phyloP scores from a whole-genome alignment of 2,329 filamentous ascomycete species.

The Lecanicillium sp. region DNA sequence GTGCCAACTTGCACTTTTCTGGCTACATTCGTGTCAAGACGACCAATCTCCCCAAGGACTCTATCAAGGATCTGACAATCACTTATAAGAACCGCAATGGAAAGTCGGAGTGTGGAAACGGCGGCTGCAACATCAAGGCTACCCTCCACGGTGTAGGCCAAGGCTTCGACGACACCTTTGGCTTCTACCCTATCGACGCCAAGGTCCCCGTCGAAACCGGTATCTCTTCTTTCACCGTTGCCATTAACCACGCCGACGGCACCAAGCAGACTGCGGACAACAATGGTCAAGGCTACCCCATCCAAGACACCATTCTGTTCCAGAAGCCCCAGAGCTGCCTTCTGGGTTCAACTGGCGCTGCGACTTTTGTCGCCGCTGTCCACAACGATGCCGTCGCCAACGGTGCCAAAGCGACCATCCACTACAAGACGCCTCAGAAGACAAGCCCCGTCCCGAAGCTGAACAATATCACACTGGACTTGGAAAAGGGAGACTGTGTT shows the following conservation, averaged over 20 bases:
- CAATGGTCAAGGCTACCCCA: conserved; percentile 49
- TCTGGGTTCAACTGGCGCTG: conserved; percentile 33
- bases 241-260: conserved; percentile 43
- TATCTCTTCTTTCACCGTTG: conserved; percentile 55
- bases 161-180: conserved; percentile 57
- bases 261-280: conserved; percentile 45
- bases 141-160: conserved; percentile 41
- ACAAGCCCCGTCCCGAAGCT: conserved; percentile 39
- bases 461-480: conserved; percentile 30
- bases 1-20: conserved; percentile 41
- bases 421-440: conserved; percentile 36
- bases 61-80: conserved; percentile 43
- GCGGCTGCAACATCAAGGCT: conserved; percentile 39
- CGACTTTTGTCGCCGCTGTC: conserved; percentile 42
- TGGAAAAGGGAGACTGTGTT: conserved; percentile 38
- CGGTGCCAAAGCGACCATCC: conserved; percentile 36
- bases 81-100: conserved; percentile 52
- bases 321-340: conserved; percentile 54
- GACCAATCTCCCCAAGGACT: conserved; percentile 36
- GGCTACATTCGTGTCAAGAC: conserved; percentile 54
- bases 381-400: conserved; percentile 41
- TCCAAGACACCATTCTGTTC: conserved; percentile 50
- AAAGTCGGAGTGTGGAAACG: conserved; percentile 35
- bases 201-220: conserved; percentile 52
- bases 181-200: conserved; percentile 43